A percentile compares a stretch with the other conserved stretches of the same genome.
Evolutionary conservation across 441 rosid genomes (phyloP).

Genomic region (Francoa sonchifolia): DNA sequence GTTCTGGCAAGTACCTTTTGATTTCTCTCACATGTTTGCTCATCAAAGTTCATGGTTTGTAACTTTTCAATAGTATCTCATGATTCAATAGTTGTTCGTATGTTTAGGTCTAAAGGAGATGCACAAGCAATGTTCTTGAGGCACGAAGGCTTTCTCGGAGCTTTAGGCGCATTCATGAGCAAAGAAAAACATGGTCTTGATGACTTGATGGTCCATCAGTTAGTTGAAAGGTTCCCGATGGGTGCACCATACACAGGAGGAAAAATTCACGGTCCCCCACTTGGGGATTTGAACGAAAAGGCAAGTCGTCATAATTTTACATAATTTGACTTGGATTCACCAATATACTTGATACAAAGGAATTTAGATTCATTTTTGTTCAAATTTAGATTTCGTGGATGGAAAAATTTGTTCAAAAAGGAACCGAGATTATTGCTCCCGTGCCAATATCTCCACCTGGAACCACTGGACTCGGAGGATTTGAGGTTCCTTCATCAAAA

Average conservation of each 20-base stretch:
- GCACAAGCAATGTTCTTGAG: conserved; percentile 96
- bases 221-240: conserved; percentile 98
- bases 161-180: conserved; percentile 99
- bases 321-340: conserved; percentile 6
- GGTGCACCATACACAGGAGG: conserved; percentile 98
- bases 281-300: conserved; percentile 91
- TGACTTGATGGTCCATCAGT: conserved; percentile 90
- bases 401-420: conserved; percentile 90
- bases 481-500: conserved; percentile 93
- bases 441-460: conserved; percentile 90
- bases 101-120: conserved; percentile 79
- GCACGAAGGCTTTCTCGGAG: conserved; percentile 98
- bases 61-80: neutral
- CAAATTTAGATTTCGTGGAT: conserved; percentile 90
- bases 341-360: conserved; percentile 1
- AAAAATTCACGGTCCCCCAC: conserved; percentile 86
- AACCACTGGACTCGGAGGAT: conserved; percentile 98
- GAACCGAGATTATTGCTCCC: conserved; percentile 95
- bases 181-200: conserved; percentile 93
- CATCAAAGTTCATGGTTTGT: neutral
- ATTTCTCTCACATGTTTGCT: neutral
- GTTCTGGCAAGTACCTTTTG: conserved; percentile 47
- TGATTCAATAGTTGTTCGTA: neutral
- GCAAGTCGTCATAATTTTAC: conserved; percentile 34
- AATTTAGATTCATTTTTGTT: conserved; percentile 7